Conservation (phyloP, 495 filamentous ascomycete species). For the Hypoxylon cercidicola region DNA sequence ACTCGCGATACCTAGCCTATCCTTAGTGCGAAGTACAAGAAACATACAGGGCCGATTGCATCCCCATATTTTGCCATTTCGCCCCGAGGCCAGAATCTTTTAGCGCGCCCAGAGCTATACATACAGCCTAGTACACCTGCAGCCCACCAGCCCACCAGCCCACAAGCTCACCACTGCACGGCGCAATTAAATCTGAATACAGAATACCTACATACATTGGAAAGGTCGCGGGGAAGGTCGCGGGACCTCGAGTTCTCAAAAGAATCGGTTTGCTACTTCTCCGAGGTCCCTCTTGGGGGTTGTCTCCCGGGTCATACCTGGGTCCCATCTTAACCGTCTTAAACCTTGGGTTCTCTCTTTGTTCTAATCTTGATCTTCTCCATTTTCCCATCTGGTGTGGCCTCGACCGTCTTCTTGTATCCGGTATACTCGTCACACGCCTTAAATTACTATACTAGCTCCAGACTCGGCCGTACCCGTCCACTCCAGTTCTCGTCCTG, state of each 20-base stretch:
- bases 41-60: slow-evolving; percentile 20
- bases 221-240: background rate
- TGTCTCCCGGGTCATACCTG: background rate
- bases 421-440: slow-evolving; percentile 24
- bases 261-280: slow-evolving; percentile 30
- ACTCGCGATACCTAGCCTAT: too few species aligned
- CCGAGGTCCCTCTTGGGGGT: slow-evolving; percentile 4
- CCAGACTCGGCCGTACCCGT: slow-evolving; percentile 6
- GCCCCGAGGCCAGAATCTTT: slow-evolving; percentile 26
- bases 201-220: background rate
- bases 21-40: slow-evolving; percentile 1
- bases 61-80: slow-evolving; percentile 18
- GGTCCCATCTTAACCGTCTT: slow-evolving; percentile 6
- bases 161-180: background rate
- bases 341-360: slow-evolving; percentile 11
- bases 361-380: slow-evolving; percentile 8
- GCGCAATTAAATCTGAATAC: background rate
- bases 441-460: slow-evolving; percentile 11
- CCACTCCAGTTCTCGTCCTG: slow-evolving; percentile 6
- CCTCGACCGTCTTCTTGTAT: slow-evolving; percentile 22
- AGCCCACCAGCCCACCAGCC: background rate
- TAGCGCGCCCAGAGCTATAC: slow-evolving; percentile 20
- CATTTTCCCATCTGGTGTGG: slow-evolving; percentile 11
- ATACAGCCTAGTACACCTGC: slow-evolving; percentile 6
- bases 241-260: background rate